Conservation (phyloP, 208 protist species). For the Acanthamoeba sp. region DNA sequence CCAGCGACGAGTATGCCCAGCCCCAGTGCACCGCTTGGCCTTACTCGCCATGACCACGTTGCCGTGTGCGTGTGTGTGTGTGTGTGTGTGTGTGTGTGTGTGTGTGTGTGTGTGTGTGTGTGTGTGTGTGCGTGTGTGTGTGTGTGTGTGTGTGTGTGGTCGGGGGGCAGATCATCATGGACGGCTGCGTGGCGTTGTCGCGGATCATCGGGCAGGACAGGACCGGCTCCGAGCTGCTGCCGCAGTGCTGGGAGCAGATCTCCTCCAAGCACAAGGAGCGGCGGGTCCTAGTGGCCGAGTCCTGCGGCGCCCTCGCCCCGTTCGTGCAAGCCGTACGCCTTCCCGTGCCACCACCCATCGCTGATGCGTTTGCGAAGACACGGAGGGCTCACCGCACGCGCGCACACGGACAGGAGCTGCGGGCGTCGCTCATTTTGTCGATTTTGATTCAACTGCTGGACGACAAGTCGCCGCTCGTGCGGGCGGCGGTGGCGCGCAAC, state of each 20-base stretch:
- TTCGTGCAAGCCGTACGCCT: slow-evolving; percentile 77
- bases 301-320: slow-evolving; percentile 84
- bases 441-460: slow-evolving; percentile 87
- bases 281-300: slow-evolving; percentile 86
- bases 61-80: too few relatives aligned
- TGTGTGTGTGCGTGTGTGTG: too few relatives aligned
- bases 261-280: slow-evolving; percentile 84
- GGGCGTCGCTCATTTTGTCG: slow-evolving; percentile 80
- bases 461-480: slow-evolving; percentile 82
- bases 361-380: too few relatives aligned
- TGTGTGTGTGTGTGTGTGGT: too few relatives aligned
- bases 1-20: slow-evolving; percentile 76
- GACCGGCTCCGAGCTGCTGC: slow-evolving; percentile 83
- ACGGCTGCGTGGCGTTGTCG: slow-evolving; percentile 80
- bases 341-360: not conserved
- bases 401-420: slow-evolving; percentile 55
- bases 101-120: too few relatives aligned
- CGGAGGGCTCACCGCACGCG: slow-evolving; percentile 8
- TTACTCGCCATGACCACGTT: not conserved
- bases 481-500: slow-evolving; percentile 77
- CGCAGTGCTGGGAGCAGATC: slow-evolving; percentile 87
- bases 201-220: slow-evolving; percentile 79
- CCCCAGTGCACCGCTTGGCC: too few relatives aligned
- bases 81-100: too few relatives aligned
- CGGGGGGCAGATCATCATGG: slow-evolving; percentile 78